These are phyloP conservation scores for Xylariaceae sp. DNA, from an alignment of 2,329 filamentous ascomycete species.

Conservation along the genomic window DNA sequence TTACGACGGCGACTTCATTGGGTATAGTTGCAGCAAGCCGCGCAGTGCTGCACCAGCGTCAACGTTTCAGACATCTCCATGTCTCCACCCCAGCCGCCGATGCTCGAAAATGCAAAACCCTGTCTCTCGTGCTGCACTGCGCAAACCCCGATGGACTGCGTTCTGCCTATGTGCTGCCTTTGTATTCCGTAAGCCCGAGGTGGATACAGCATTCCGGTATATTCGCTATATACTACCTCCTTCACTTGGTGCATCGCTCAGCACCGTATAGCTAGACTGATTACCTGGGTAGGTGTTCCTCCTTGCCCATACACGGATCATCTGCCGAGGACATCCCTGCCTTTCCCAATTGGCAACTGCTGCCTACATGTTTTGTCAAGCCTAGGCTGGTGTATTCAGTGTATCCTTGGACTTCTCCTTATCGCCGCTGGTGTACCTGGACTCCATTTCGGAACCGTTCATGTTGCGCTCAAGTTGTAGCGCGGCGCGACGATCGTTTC, in stretches of 20 bases:
- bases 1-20: constrained; percentile 7
- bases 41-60: constrained; percentile 1
- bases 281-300: not conserved
- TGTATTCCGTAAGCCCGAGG: not conserved
- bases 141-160: not conserved
- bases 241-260: not conserved
- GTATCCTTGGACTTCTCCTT: constrained; percentile 28
- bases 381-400: constrained; percentile 2
- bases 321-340: not conserved
- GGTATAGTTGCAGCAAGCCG: constrained; percentile 17
- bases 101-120: not conserved
- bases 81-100: constrained; percentile 14
- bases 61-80: constrained; percentile 16
- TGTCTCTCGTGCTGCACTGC: not conserved
- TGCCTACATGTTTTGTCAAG: not conserved
- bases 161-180: not conserved
- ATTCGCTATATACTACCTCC: not conserved
- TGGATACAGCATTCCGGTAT: not conserved
- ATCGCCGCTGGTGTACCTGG: not conserved
- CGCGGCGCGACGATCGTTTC: constrained; percentile 36
- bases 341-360: not conserved
- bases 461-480: constrained; percentile 35
- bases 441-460: constrained; percentile 36
- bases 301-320: not conserved
- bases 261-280: not conserved